Conservation (phyloP, 2,329 filamentous ascomycete species). For the Rutstroemia sp. region DNA sequence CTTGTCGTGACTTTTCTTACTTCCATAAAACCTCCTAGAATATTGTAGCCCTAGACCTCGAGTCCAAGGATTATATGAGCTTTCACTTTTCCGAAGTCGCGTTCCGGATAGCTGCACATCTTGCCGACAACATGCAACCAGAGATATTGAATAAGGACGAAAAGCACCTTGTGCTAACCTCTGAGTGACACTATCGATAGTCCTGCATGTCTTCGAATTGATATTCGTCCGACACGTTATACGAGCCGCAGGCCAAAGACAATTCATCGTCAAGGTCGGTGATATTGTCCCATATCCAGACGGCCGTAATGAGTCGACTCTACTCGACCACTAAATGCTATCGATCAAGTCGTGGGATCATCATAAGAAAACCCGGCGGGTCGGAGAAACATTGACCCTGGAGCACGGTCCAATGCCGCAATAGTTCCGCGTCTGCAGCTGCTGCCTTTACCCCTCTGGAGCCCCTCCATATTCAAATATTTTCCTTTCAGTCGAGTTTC, state of each 20-base stretch:
- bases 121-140: not conserved
- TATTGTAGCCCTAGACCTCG: conserved; percentile 3
- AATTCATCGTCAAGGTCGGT: conserved; percentile 19
- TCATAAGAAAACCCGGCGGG: not conserved
- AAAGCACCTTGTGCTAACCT: conserved; percentile 17
- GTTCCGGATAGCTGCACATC: not conserved
- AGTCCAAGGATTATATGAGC: not conserved
- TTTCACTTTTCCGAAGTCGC: not conserved
- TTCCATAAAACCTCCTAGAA: conserved; percentile 5
- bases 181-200: conserved; percentile 18
- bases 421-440: conserved; percentile 1
- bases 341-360: too few species aligned
- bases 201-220: conserved; percentile 17
- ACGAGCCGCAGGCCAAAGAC: conserved; percentile 20
- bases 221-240: conserved; percentile 18
- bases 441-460: not conserved
- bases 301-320: not conserved
- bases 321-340: too few species aligned
- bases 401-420: not conserved
- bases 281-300: conserved; percentile 13
- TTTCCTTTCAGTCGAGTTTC: not conserved
- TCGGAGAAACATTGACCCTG: not conserved
- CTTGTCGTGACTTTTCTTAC: not conserved
- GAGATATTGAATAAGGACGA: conserved; percentile 14
- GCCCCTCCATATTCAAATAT: not conserved